Base-by-base conservation (phyloP, 257 asterid species). In the Capsicum chinense region DNA sequence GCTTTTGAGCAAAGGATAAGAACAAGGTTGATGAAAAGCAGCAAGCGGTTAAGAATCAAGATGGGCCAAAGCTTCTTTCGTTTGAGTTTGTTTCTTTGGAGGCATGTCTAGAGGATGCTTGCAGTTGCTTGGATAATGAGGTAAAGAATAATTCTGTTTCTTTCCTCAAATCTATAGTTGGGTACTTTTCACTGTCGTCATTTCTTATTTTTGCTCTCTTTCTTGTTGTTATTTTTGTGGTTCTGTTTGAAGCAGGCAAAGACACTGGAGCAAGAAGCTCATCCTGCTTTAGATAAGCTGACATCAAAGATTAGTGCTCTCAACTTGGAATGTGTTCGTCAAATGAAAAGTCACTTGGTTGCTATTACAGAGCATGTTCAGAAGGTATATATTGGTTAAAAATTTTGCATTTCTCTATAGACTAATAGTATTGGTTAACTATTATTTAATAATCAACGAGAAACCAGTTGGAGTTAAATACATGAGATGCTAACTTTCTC, bases 361-460 rank as follows among this genome's bases (percentile, higher is more conserved):
- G 98, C 99, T 81, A 94, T 96, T 85, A 93, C 98, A 26, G 98
- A 98, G 42, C 99, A 98, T 56, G 98, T 96, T 83, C 98, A 96
- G 83, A 96, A 96, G 99, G 99, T 95, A 84, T 74, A 14, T 9
- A 54, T 35, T 78, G 12, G 82, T 26, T 78, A 56, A 54, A 78
- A 48, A 13, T 50, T 21, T 62, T 79, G 79, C 70, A 83, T 83
- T 33, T 78, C 82, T 78, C 8, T n/a, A 64, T 78, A 52, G 33
- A 16, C 82, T 54, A 54, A 3, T 2, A 5, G 33, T 76, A 21
- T 21, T 54, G 81, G 48, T 76, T 76, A 54, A 14, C 14, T 26
- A 37, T 76, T 76, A 4, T 44, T 76, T 15, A 76, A 52, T 76
- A 76, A 52, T 33, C 5, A 63, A 54, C 2, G 9, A 21, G 5